Percentiles rank a stretch among this genome's conserved stretches.
Evolutionary conservation across 2,329 filamentous ascomycete species (phyloP).

Genomic region (Fusarium drepaniforme): DNA sequence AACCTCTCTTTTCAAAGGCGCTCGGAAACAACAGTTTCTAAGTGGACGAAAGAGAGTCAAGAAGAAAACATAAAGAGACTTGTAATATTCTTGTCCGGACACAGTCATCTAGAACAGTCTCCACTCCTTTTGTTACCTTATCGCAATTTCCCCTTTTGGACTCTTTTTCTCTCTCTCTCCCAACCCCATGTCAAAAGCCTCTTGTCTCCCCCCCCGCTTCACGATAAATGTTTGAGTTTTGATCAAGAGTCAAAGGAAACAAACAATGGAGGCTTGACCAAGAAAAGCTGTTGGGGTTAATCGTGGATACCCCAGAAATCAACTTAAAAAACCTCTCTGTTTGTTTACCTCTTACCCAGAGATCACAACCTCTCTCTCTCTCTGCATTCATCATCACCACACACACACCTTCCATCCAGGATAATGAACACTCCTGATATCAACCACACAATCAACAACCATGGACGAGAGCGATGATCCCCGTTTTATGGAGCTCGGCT

Average conservation of each 20-base stretch:
- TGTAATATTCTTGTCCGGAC: neutral
- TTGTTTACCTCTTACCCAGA: conserved; percentile 19
- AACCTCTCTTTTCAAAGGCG: neutral
- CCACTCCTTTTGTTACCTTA: neutral
- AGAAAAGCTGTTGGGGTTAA: conserved; percentile 5
- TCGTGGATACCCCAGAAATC: conserved; percentile 8
- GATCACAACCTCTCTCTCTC: neutral
- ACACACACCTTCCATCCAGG: conserved; percentile 5
- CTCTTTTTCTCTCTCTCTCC: neutral
- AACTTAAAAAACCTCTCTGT: conserved; percentile 11
- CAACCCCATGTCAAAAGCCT: neutral
- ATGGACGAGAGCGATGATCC: conserved; percentile 62
- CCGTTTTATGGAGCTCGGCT: conserved; percentile 69
- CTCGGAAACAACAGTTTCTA: neutral
- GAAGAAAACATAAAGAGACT: neutral
- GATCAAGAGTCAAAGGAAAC: conserved; percentile 7
- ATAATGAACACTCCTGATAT: conserved; percentile 36
- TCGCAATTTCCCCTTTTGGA: neutral
- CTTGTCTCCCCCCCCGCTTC: neutral
- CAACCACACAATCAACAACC: conserved; percentile 19
- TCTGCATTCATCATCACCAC: conserved; percentile 1
- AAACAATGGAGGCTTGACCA: conserved; percentile 32
- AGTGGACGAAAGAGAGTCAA: neutral
- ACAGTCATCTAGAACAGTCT: neutral
- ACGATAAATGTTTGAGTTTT: conserved; percentile 33